Evolutionary conservation across 352 stramenopile species (phyloP).

Genomic region (Labyrinthula sp.): DNA sequence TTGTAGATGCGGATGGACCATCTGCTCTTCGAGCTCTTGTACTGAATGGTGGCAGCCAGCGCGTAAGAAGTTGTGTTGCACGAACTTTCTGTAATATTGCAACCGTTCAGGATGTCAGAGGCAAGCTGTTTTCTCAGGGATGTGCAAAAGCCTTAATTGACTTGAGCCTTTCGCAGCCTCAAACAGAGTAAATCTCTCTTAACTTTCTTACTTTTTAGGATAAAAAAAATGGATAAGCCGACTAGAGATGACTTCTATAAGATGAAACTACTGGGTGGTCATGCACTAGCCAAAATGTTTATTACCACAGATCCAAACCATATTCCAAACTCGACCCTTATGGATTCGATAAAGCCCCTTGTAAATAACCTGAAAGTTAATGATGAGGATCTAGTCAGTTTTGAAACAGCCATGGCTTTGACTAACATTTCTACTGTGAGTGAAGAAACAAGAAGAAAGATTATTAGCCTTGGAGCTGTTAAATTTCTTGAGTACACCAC

Average conservation of each 20-base stretch:
- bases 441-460: slow-evolving; percentile 71
- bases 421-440: slow-evolving; percentile 83
- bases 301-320: slow-evolving; percentile 85
- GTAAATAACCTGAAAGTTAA: slow-evolving; percentile 54
- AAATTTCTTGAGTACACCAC: slow-evolving; percentile 49
- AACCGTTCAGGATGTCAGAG: slow-evolving; percentile 41
- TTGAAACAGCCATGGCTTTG: slow-evolving; percentile 80
- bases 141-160: too few species aligned
- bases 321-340: slow-evolving; percentile 45
- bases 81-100: slow-evolving; percentile 30
- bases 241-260: slow-evolving; percentile 47
- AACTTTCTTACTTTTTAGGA: too few species aligned
- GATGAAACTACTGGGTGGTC: slow-evolving; percentile 57
- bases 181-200: too few species aligned
- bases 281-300: slow-evolving; percentile 78
- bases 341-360: slow-evolving; percentile 43
- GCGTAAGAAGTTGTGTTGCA: slow-evolving; percentile 16
- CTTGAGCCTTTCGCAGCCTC: too few species aligned
- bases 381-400: slow-evolving; percentile 52
- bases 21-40: slow-evolving; percentile 51
- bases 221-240: too few species aligned
- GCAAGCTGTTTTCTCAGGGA: slow-evolving; percentile 29
- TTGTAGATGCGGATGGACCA: slow-evolving; percentile 36
- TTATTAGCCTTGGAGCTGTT: slow-evolving; percentile 43
- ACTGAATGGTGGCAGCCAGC: slow-evolving; percentile 43